Conservation (phyloP, 371 early-diverging fungal genomes). For the Apophysomyces variabilis region DNA sequence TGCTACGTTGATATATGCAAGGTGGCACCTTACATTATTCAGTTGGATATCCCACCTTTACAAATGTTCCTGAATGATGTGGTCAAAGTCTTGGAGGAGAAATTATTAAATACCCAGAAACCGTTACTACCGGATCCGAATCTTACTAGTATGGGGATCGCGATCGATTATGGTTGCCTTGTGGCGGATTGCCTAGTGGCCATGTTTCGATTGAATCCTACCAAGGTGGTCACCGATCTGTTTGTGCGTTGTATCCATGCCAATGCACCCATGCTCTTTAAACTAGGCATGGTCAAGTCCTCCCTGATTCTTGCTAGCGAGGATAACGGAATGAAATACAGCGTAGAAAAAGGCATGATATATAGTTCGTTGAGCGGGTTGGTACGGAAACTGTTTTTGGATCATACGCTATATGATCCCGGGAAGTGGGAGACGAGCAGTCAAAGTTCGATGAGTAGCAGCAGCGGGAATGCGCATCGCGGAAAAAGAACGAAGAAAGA, state of each 20-base stretch:
- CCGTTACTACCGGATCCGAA: background rate
- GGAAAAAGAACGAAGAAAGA: slow-evolving; percentile 31
- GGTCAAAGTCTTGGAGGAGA: background rate
- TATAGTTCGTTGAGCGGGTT: slow-evolving; percentile 64
- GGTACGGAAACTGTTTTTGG: slow-evolving; percentile 64
- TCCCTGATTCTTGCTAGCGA: slow-evolving; percentile 71
- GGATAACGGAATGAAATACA: slow-evolving; percentile 65
- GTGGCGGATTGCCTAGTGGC: slow-evolving; percentile 73
- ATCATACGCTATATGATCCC: slow-evolving; percentile 43
- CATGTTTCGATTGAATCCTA: slow-evolving; percentile 68
- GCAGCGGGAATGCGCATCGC: slow-evolving; percentile 20
- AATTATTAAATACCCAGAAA: background rate
- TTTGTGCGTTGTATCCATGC: slow-evolving; percentile 63
- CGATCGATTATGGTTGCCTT: slow-evolving; percentile 51
- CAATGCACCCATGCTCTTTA: slow-evolving; percentile 60
- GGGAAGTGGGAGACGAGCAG: slow-evolving; percentile 15
- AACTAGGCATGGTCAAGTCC: slow-evolving; percentile 69
- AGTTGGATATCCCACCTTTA: background rate
- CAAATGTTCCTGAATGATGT: background rate
- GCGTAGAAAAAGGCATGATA: slow-evolving; percentile 61
- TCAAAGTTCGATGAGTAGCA: background rate
- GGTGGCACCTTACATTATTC: slow-evolving; percentile 63
- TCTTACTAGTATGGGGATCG: slow-evolving; percentile 33
- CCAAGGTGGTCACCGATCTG: slow-evolving; percentile 58
- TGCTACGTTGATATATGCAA: slow-evolving; percentile 78